Evolutionary conservation across 331 rosid genomes (phyloP).

Genomic region (Spiraea crenata): DNA sequence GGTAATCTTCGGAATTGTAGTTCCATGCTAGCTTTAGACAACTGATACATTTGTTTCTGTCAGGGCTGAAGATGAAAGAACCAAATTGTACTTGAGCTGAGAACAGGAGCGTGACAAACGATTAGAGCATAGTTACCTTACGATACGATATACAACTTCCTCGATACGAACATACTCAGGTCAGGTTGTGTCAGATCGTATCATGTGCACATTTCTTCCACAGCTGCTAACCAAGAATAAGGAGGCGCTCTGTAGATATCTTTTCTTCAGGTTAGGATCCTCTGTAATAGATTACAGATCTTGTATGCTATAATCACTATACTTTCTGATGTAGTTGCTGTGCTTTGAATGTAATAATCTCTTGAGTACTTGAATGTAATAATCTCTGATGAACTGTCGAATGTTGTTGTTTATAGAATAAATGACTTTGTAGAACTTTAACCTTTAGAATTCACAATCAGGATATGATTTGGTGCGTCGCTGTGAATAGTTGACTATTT

Average conservation of each 20-base stretch:
- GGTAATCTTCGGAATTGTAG: neutral
- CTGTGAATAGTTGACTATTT: too few species aligned
- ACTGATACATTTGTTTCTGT: slow-evolving; percentile 12
- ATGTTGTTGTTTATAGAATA: neutral
- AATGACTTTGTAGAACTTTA: neutral
- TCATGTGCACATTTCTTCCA: neutral
- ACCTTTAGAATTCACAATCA: neutral
- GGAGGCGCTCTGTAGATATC: neutral
- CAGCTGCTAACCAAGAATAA: slow-evolving; percentile 5
- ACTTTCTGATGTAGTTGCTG: neutral
- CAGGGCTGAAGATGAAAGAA: slow-evolving; percentile 19
- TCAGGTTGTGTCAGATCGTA: neutral
- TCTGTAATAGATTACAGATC: neutral
- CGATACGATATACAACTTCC: neutral
- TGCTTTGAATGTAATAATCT: too few species aligned
- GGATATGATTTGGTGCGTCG: too few species aligned
- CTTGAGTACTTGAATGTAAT: neutral
- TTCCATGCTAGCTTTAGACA: neutral
- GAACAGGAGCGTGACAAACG: neutral
- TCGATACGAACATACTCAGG: neutral
- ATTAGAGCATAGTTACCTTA: neutral
- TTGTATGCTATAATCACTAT: neutral
- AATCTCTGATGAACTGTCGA: neutral
- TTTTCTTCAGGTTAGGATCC: neutral
- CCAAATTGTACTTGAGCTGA: neutral